Evolutionary conservation across 2,329 filamentous ascomycete genomes (phyloP).

Genomic region (Cercospora zeae-maydis): DNA sequence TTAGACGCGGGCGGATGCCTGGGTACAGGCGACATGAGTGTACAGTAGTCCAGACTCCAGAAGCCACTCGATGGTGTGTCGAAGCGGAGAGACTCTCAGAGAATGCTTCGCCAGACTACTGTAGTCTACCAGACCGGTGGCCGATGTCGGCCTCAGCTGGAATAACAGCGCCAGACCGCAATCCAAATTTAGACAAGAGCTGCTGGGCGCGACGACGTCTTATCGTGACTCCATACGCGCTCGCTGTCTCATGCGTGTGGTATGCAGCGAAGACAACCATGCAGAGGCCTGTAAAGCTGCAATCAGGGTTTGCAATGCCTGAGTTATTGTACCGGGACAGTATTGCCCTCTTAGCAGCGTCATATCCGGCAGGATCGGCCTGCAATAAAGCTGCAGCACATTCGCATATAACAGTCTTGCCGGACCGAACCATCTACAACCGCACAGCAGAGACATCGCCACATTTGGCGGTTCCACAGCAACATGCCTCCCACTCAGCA

Average conservation of each 20-base stretch:
- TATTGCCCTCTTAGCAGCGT: background rate
- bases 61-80: too few relatives aligned
- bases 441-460: background rate
- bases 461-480: background rate
- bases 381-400: background rate
- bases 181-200: too few relatives aligned
- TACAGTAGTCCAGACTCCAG: too few relatives aligned
- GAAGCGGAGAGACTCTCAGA: too few relatives aligned
- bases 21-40: too few relatives aligned
- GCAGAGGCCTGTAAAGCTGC: background rate
- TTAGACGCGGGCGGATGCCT: too few relatives aligned
- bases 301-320: background rate
- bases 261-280: background rate
- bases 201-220: too few relatives aligned
- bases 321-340: background rate
- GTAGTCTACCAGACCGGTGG: too few relatives aligned
- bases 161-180: too few relatives aligned
- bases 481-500: conserved; percentile 1
- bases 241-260: background rate
- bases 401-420: background rate
- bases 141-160: too few relatives aligned
- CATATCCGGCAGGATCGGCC: background rate
- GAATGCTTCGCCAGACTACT: too few relatives aligned
- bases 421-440: background rate
- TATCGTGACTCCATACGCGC: background rate